These are phyloP conservation scores for Pythium phragmiticola DNA, from an alignment of 352 stramenopile species.

Conservation along the genomic window DNA sequence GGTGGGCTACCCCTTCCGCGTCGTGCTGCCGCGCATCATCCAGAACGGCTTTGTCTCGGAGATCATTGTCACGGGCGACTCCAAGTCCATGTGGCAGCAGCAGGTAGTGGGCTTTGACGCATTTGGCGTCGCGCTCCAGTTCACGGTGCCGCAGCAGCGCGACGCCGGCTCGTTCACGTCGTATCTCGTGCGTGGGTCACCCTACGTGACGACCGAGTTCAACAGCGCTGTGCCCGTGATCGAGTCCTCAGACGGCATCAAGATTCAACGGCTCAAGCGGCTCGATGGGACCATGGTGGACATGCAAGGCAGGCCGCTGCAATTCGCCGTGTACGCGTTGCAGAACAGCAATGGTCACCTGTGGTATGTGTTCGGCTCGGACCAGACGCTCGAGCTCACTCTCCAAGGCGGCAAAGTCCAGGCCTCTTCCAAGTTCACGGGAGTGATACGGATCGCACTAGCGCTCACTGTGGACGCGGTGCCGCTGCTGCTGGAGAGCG, in stretches of 20 bases:
- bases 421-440: conserved; percentile 40
- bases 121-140: conserved; percentile 64
- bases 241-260: conserved; percentile 47
- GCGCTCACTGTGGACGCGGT: conserved; percentile 36
- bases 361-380: conserved; percentile 68
- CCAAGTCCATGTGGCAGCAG: conserved; percentile 24
- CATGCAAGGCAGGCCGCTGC: conserved; percentile 31
- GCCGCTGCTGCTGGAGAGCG: conserved; percentile 57
- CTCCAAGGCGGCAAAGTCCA: conserved; percentile 37
- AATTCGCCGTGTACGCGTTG: conserved; percentile 51
- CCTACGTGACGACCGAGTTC: conserved; percentile 80
- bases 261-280: conserved; percentile 51
- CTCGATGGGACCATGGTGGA: conserved; percentile 41
- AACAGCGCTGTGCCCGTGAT: conserved; percentile 48
- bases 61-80: conserved; percentile 44
- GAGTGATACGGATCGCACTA: conserved; percentile 55
- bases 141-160: conserved; percentile 33
- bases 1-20: conserved; percentile 78
- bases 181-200: conserved; percentile 73
- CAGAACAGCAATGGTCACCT: conserved; percentile 60
- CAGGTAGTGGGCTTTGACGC: conserved; percentile 70
- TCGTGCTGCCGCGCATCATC: conserved; percentile 56
- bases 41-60: conserved; percentile 73
- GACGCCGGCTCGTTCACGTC: conserved; percentile 43
- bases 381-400: conserved; percentile 39